Evolutionary conservation across 768 basidiomycete species (phyloP), one percentile per base, ranked within the genome.

Genomic region (Serendipita vermifera): DNA sequence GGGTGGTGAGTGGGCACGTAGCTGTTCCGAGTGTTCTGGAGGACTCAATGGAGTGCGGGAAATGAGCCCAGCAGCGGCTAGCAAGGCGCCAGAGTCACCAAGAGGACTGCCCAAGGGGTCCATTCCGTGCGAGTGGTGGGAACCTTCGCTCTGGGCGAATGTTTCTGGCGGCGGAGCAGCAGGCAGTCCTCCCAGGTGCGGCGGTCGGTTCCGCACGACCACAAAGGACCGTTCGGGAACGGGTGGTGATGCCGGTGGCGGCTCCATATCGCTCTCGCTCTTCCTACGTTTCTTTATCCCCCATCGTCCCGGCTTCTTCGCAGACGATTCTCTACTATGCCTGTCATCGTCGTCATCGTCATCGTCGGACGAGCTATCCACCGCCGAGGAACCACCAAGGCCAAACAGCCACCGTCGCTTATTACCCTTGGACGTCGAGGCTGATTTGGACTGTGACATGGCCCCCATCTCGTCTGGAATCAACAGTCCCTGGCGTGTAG

Each of bases 221-320:
- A 51, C 46, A 51, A 51, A 51, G 46, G 46, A 51, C 7, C 15
- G 46, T 5, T 51, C 9, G n/a, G 26, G 24, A 15, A 31, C 46
- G 9, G 46, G 17, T n/a, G 46, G 40, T n/a, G n/a, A n/a, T 9
- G 40, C 26, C 20, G 13, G 40, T 7, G 26, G 9, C 13, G 40
- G 46, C n/a, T 31, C 32, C 46, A 51, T 51, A 29, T 51, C 46
- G 46, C 46, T 51, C 32, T 51, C 46, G 24, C 46, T 51, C 46
- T 51, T 51, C 17, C 46, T 51, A n/a, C 46, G 26, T n/a, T n/a
- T 22, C 46, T 27, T 51, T 22, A 51, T 27, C n/a, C 46, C 46
- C 46, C 46, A 51, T 22, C 46, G 9, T 22, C 46, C 46, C 9
- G 9, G 9, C 7, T 31, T 20, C 46, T 51, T 51, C 27, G 22